Evolutionary conservation across 768 basidiomycete genomes (phyloP).

Genomic region (Leucogyrophana mollusca): DNA sequence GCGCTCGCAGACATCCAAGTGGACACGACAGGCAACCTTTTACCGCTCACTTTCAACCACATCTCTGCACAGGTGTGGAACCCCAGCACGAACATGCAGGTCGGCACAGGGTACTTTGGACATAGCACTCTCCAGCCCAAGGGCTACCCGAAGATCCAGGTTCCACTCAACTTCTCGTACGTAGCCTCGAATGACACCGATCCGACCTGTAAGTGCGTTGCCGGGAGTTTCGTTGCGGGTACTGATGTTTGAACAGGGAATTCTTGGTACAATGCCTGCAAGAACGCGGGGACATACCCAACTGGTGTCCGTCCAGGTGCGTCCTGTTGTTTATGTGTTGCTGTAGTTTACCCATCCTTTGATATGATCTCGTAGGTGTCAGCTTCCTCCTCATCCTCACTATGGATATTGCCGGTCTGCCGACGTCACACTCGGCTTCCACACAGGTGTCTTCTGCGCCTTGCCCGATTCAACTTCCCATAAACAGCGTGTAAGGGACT

Average conservation of each 20-base stretch:
- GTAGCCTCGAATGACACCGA: constrained; percentile 77
- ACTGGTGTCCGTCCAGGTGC: constrained; percentile 59
- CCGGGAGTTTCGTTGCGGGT: constrained; percentile 1
- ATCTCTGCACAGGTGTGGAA: constrained; percentile 73
- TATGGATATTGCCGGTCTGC: constrained; percentile 71
- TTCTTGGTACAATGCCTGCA: constrained; percentile 78
- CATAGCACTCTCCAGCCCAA: constrained; percentile 64
- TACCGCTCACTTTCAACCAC: constrained; percentile 72
- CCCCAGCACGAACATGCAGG: constrained; percentile 56
- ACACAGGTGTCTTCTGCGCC: constrained; percentile 57
- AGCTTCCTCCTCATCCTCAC: constrained; percentile 64
- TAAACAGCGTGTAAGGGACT: constrained; percentile 43
- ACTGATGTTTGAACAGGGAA: constrained; percentile 43
- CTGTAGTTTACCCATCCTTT: constrained; percentile 7
- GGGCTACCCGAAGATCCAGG: constrained; percentile 54
- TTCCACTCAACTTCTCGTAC: constrained; percentile 88
- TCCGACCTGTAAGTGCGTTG: constrained; percentile 64
- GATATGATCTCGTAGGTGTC: constrained; percentile 36
- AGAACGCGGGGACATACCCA: constrained; percentile 49
- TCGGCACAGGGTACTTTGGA: constrained; percentile 68
- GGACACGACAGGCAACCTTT: constrained; percentile 70
- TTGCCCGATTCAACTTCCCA: constrained; percentile 69
- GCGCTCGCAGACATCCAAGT: constrained; percentile 73
- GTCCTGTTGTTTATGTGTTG: constrained; percentile 27
- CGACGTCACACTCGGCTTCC: constrained; percentile 48